phyloP scores from a whole-genome alignment of 1,284 basidiomycete species.

The Golubevia sp. region DNA sequence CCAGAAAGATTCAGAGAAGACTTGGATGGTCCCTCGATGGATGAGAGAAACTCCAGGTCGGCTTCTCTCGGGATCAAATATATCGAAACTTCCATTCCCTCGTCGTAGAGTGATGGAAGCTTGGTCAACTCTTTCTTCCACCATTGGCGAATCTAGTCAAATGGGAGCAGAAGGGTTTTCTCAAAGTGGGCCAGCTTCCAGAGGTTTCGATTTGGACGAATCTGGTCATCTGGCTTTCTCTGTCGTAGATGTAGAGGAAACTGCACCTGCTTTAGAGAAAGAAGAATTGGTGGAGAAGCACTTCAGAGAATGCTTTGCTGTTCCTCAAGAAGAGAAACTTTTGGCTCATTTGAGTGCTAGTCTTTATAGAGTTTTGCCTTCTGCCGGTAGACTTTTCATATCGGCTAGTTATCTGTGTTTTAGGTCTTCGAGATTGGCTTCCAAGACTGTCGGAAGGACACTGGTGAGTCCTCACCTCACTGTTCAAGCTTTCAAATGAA shows the following conservation, averaged over 20 bases:
- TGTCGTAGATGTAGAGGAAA: not conserved
- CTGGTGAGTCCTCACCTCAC: not conserved
- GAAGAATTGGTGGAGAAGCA: constrained; percentile 5
- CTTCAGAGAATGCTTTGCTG: constrained; percentile 28
- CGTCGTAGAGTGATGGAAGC: not conserved
- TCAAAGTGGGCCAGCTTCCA: not conserved
- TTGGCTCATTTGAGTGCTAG: constrained; percentile 28
- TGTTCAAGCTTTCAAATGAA: not conserved
- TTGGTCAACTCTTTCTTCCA: not conserved
- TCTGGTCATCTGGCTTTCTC: not conserved
- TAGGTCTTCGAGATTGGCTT: constrained; percentile 37
- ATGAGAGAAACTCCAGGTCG: constrained; percentile 20
- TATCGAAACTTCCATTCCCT: not conserved
- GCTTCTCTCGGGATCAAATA: constrained; percentile 5
- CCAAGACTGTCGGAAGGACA: constrained; percentile 21
- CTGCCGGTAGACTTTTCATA: constrained; percentile 40
- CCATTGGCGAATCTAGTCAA: not conserved
- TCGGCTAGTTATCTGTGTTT: constrained; percentile 42
- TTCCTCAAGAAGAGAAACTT: constrained; percentile 28
- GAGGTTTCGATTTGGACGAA: not conserved
- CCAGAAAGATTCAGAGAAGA: constrained; percentile 26
- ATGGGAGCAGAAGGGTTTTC: not conserved
- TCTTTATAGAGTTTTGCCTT: constrained; percentile 41
- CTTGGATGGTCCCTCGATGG: constrained; percentile 29
- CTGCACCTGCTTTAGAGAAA: not conserved